phyloP scores from a whole-genome alignment of 805 yeast genomes.

The Hermanozyma aechmeae region DNA sequence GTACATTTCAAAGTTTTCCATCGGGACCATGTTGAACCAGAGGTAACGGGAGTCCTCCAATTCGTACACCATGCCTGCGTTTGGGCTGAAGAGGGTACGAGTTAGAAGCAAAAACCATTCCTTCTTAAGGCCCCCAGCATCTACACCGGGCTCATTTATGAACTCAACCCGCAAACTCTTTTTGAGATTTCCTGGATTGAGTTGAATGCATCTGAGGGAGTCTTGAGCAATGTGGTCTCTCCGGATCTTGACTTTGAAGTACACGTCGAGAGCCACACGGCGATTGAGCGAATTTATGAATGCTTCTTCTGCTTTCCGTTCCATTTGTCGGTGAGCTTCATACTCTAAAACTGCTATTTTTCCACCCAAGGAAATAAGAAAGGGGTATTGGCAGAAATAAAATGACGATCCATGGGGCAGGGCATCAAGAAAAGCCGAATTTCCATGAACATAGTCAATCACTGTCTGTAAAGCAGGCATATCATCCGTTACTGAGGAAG shows the following conservation, averaged over 20 bases:
- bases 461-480: constrained; percentile 31
- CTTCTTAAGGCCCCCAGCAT: constrained; percentile 89
- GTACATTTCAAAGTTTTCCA: constrained; percentile 44
- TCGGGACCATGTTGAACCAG: constrained; percentile 61
- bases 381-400: constrained; percentile 81
- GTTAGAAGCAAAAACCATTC: constrained; percentile 86
- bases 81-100: constrained; percentile 59
- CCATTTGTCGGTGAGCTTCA: constrained; percentile 77
- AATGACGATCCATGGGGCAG: constrained; percentile 18
- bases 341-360: constrained; percentile 75
- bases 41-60: constrained; percentile 60
- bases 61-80: constrained; percentile 55
- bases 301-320: constrained; percentile 80
- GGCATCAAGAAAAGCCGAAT: constrained; percentile 11
- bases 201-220: constrained; percentile 55
- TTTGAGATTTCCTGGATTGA: constrained; percentile 50
- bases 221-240: constrained; percentile 63
- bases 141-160: constrained; percentile 84
- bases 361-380: constrained; percentile 69
- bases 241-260: constrained; percentile 60
- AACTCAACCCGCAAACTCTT: constrained; percentile 75
- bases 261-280: constrained; percentile 53
- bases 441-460: constrained; percentile 40
- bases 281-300: constrained; percentile 66
- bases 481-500: constrained; percentile 2